Conservation (phyloP, 2,329 filamentous ascomycete genomes). For the Beauveria medogensis region DNA sequence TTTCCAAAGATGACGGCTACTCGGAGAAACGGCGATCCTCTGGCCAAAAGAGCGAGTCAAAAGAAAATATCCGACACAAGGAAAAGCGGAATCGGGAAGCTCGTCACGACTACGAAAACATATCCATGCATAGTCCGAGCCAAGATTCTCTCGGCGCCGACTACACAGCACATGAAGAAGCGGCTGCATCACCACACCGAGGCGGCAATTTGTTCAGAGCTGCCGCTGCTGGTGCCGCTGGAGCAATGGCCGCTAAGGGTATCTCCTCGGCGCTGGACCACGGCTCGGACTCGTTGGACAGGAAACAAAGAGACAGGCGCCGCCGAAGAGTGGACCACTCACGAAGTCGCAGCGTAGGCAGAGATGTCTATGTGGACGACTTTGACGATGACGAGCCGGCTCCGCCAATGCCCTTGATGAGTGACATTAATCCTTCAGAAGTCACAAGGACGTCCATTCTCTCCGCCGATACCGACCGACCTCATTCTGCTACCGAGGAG, state of each 20-base stretch:
- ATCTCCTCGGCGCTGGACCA: conserved; percentile 27
- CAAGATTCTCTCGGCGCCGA: conserved; percentile 38
- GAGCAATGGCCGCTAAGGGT: conserved; percentile 27
- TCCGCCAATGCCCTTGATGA: conserved; percentile 79
- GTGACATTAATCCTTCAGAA: conserved; percentile 78
- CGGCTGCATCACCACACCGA: conserved; percentile 37
- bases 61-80: conserved; percentile 41
- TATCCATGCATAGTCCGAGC: conserved; percentile 39
- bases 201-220: conserved; percentile 36
- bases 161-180: conserved; percentile 25
- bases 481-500: conserved; percentile 59
- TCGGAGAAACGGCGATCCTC: conserved; percentile 55
- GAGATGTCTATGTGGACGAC: conserved; percentile 40
- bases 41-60: conserved; percentile 44
- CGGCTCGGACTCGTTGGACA: conserved; percentile 39
- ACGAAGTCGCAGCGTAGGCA: conserved; percentile 34
- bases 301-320: conserved; percentile 42
- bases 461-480: conserved; percentile 69
- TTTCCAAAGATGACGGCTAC: conserved; percentile 48
- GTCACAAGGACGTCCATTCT: conserved; percentile 81
- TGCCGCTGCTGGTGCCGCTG: conserved; percentile 37
- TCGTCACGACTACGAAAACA: conserved; percentile 45
- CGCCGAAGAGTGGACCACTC: conserved; percentile 44
- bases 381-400: conserved; percentile 48
- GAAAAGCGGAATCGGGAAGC: conserved; percentile 44